phyloP scores from a whole-genome alignment of 805 yeast genomes.

The Pichia thaimueangensis region DNA sequence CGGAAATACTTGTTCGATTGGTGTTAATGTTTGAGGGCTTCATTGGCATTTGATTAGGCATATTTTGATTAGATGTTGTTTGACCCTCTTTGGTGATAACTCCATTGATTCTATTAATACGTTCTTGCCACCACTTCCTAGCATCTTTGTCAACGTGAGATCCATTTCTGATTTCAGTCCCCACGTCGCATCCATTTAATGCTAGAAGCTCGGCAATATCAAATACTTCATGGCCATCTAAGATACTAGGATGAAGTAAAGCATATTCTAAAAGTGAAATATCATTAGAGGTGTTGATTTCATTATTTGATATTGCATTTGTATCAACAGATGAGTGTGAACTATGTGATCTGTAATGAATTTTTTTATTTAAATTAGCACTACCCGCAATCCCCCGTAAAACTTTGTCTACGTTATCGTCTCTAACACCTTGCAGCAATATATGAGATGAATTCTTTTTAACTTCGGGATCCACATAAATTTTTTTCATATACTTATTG shows the following conservation, averaged over 20 bases:
- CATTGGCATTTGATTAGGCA: neutral
- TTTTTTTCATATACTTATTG: slow-evolving; percentile 55
- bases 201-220: slow-evolving; percentile 51
- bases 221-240: slow-evolving; percentile 28
- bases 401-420: slow-evolving; percentile 41
- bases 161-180: slow-evolving; percentile 23
- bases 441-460: slow-evolving; percentile 20
- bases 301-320: neutral
- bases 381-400: slow-evolving; percentile 40
- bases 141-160: slow-evolving; percentile 31
- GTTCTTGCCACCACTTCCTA: slow-evolving; percentile 46
- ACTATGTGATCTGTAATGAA: slow-evolving; percentile 23
- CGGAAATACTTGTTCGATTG: neutral
- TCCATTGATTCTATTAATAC: slow-evolving; percentile 30
- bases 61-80: neutral
- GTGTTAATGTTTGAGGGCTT: neutral
- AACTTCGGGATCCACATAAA: slow-evolving; percentile 31
- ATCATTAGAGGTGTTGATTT: slow-evolving; percentile 17
- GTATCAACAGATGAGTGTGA: neutral
- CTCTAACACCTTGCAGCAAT: slow-evolving; percentile 47
- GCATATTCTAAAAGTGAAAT: slow-evolving; percentile 45
- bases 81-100: neutral
- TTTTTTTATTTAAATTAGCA: slow-evolving; percentile 39
- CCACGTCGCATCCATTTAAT: slow-evolving; percentile 49
- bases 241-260: slow-evolving; percentile 31